Evolutionary conservation across 176 grass and related monocot species (phyloP), one percentile per base, ranked within the genome.

Genomic region (Carex myosuroides): DNA sequence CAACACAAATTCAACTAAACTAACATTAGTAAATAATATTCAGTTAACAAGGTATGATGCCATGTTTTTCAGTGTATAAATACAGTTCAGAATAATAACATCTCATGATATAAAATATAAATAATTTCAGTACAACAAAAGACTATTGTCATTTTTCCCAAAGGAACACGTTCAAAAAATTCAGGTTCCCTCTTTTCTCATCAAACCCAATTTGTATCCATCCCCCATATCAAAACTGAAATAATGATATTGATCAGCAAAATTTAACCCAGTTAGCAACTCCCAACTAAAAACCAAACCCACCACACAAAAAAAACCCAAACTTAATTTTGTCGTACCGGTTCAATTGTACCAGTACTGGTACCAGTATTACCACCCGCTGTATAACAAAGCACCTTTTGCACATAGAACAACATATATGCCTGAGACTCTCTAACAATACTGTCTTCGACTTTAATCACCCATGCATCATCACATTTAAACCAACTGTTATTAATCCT

Each of bases 341-440:
- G 35, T 30, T 65, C 60, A 64, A 39, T 22, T 10, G 39, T 37
- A 64, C 61, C 12, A 3, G 37, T 82, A 39, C 56, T 44, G 18
- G 32, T 64, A 64, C 57, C 79, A 81, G 17, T 64, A 81, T 64
- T 85, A 72, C 87, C 93, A 86, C 96, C 88, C 59, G 93, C 93
- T 81, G 92, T 93, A 41, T 99, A 99, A 74, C 91, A 92, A 64
- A 99, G 85, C 41, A 90, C 91, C 87, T 93, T 95, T 88, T 95
- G 96, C 67, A 99, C 96, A 89, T 99, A 99, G 83, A 93, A 99
- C 59, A 99, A 91, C 96, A 99, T 99, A 84, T 99, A 95, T 7
- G 96, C 96, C 57, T 99, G 96, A 54, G 91, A 92, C 29, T 82
- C 87, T 69, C 93, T 95, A 50, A 99, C 88, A 35, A 86, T 89